Conservation (phyloP, 306 rosid species). For the Vigna angularis region DNA sequence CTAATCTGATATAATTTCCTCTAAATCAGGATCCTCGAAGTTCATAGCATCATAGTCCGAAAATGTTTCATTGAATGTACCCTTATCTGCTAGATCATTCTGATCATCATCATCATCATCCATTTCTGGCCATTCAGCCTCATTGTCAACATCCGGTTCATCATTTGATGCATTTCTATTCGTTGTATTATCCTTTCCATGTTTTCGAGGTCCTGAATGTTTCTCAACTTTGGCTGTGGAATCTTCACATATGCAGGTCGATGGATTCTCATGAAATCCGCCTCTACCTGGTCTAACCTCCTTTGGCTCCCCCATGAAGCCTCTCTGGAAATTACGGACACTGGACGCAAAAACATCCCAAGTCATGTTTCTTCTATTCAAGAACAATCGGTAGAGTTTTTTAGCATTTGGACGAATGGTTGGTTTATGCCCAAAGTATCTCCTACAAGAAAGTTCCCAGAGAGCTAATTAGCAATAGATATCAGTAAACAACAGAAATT, state of each 20-base stretch:
- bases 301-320: slow-evolving; percentile 95
- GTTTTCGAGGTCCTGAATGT: slow-evolving; percentile 57
- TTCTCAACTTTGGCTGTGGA: slow-evolving; percentile 55
- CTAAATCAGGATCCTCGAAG: slow-evolving; percentile 86
- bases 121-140: slow-evolving; percentile 66
- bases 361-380: slow-evolving; percentile 72
- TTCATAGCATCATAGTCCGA: slow-evolving; percentile 69
- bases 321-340: slow-evolving; percentile 81
- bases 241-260: slow-evolving; percentile 91
- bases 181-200: slow-evolving; percentile 56
- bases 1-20: slow-evolving; percentile 91
- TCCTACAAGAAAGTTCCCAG: slow-evolving; percentile 60
- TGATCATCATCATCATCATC: slow-evolving; percentile 82
- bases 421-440: slow-evolving; percentile 97
- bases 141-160: slow-evolving; percentile 61
- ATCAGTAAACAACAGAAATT: slow-evolving; percentile 23
- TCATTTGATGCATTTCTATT: slow-evolving; percentile 54
- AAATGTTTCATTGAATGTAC: slow-evolving; percentile 56
- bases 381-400: slow-evolving; percentile 80
- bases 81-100: slow-evolving; percentile 63
- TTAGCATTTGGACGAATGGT: slow-evolving; percentile 98
- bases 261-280: slow-evolving; percentile 95
- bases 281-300: slow-evolving; percentile 97
- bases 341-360: slow-evolving; percentile 91
- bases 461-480: slow-evolving; percentile 36